Percentiles rank a stretch among this genome's conserved stretches.
Conservation (phyloP, 352 stramenopile genomes). For the Globisporangium recalcitrans region DNA sequence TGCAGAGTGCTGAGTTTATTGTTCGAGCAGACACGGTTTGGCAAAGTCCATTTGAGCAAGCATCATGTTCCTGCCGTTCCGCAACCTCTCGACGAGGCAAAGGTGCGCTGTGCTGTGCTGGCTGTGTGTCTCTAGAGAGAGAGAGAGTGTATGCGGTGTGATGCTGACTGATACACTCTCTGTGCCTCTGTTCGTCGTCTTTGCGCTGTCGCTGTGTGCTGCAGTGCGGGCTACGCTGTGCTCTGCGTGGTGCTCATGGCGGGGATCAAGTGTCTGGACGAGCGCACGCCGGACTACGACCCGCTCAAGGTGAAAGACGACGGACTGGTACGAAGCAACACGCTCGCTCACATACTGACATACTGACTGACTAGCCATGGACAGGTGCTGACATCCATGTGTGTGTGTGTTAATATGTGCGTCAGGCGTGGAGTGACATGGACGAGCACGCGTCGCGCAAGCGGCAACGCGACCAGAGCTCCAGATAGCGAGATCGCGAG, state of each 20-base stretch:
- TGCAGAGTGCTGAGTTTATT: too few relatives aligned
- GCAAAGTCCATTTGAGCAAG: too few relatives aligned
- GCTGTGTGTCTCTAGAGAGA: too few relatives aligned
- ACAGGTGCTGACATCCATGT: not conserved
- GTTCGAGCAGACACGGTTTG: too few relatives aligned
- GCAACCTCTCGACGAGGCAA: constrained; percentile 50
- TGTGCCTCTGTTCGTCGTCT: too few relatives aligned
- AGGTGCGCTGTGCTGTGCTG: constrained; percentile 35
- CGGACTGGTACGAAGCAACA: constrained; percentile 42
- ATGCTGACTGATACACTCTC: too few relatives aligned
- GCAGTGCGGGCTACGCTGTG: constrained; percentile 51
- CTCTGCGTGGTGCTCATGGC: constrained; percentile 54
- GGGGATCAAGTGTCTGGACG: constrained; percentile 70
- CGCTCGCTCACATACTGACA: constrained; percentile 3
- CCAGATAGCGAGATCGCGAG: not conserved
- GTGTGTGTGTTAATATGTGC: not conserved
- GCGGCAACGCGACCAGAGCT: constrained; percentile 11
- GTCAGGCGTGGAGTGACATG: constrained; percentile 63
- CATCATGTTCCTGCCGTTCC: constrained; percentile 45
- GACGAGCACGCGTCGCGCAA: constrained; percentile 30
- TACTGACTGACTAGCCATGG: not conserved
- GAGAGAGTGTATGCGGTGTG: not conserved
- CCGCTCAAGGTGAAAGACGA: constrained; percentile 31
- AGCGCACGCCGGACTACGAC: constrained; percentile 43
- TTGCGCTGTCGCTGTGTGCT: not conserved